Base-by-base conservation (phyloP, 495 filamentous ascomycete species). In the Xylona heveae region DNA sequence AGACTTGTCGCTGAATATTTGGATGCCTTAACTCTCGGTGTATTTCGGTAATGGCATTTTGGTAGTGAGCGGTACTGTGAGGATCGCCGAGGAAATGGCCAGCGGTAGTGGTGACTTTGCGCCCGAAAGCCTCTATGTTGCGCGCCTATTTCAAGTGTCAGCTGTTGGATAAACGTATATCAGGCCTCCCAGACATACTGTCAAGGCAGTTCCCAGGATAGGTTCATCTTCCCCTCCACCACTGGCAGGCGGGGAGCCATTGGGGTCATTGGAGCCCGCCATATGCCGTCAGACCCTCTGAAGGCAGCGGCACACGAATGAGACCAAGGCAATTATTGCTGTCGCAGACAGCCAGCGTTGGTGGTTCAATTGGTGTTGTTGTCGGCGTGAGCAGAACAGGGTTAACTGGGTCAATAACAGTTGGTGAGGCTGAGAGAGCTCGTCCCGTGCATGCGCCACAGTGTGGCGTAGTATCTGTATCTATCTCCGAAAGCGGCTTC, bases 61-160 rank as follows among this genome's bases (percentile, higher is more conserved):
- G 71, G 52, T 93, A 94, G 43, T 70, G 69, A 14, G 62, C 51
- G 10, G 13, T n/a, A 28, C 45, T 49, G 28, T 51, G 54, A 12
- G 62, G 50, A 42, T 85, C 79, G 35, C 64, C 54, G 23, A 68
- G 43, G 39, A 99, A 60, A 47, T 90, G 82, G 47, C 71, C 76
- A 24, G 88, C 90, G 12, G 88, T 95, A 15, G 79, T 80, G 17
- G 84, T 84, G 35, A 99, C 83, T 56, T 92, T 99, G 43, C 83
- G 69, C 32, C 80, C 70, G 54, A 99, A 93, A 23, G 83, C 80
- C 54, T 93, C 82, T 39, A 99, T 56, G 40, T 84, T 78, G 45
- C 80, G 72, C 27, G 80, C 67, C 85, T 95, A 9, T 9, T 4
- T 3, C 28, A 6, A 19, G 3, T 10, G 14, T 26, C 12, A 37